Conservation (phyloP, 2,329 filamentous ascomycete species). For the Phoma sp. region DNA sequence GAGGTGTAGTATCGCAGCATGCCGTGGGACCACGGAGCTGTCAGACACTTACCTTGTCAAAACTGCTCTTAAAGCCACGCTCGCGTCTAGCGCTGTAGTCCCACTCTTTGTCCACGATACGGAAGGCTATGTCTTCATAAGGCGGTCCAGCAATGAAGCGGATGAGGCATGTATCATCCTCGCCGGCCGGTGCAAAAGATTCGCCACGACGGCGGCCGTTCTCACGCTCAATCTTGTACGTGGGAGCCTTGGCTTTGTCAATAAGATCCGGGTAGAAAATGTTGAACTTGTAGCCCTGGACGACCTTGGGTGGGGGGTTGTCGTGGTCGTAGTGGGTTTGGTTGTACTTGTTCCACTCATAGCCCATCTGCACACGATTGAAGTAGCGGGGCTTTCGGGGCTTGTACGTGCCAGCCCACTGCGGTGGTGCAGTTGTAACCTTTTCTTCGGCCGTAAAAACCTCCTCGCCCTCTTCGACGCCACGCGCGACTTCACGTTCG, state of each 20-base stretch:
- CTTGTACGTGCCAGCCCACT: slow-evolving; percentile 83
- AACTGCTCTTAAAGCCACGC: slow-evolving; percentile 92
- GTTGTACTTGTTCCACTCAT: slow-evolving; percentile 99
- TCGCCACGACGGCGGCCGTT: slow-evolving; percentile 87
- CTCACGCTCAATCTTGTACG: slow-evolving; percentile 94
- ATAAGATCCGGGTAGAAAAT: slow-evolving; percentile 98
- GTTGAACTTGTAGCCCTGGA: slow-evolving; percentile 99
- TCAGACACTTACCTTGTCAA: slow-evolving; percentile 81
- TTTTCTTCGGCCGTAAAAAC: slow-evolving; percentile 91
- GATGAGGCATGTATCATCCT: slow-evolving; percentile 96
- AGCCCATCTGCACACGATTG: slow-evolving; percentile 98
- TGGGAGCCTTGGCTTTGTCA: slow-evolving; percentile 92
- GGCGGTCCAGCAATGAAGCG: slow-evolving; percentile 93
- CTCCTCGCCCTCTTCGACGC: slow-evolving; percentile 92
- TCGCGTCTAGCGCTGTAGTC: slow-evolving; percentile 97
- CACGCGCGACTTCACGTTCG: slow-evolving; percentile 89
- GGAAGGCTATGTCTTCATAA: slow-evolving; percentile 95
- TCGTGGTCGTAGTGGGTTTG: slow-evolving; percentile 99
- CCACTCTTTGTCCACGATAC: slow-evolving; percentile 98
- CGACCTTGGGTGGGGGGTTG: slow-evolving; percentile 95
- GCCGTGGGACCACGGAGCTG: slow-evolving; percentile 9
- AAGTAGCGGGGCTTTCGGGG: slow-evolving; percentile 96
- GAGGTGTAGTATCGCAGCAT: background rate
- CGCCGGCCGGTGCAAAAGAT: slow-evolving; percentile 89
- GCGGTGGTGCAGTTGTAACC: slow-evolving; percentile 69